These are phyloP conservation scores for Penicillium verhagenii DNA, from an alignment of 495 filamentous ascomycete species.

Conservation along the genomic window DNA sequence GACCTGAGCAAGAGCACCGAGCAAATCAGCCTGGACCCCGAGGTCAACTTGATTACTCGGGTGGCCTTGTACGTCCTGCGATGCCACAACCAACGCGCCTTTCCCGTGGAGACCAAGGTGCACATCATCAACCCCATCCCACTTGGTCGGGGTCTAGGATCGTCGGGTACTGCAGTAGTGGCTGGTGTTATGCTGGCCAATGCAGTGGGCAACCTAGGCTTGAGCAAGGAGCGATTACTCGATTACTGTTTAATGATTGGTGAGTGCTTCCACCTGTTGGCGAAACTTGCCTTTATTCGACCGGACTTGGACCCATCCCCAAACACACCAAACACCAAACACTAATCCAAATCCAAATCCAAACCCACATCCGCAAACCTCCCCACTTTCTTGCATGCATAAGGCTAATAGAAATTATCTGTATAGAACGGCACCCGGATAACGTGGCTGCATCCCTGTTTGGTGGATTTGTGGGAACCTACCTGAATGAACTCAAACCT, in stretches of 20 bases:
- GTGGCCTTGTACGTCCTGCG: constrained; percentile 89
- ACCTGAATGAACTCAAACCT: constrained; percentile 83
- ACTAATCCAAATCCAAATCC: not conserved
- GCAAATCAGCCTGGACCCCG: constrained; percentile 72
- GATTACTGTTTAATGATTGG: constrained; percentile 96
- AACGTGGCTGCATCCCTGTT: constrained; percentile 94
- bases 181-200: constrained; percentile 90
- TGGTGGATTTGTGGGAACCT: constrained; percentile 95
- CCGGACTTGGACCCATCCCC: not conserved
- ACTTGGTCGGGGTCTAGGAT: constrained; percentile 83
- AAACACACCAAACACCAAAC: not conserved
- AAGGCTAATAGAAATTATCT: constrained; percentile 15
- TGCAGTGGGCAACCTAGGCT: constrained; percentile 75
- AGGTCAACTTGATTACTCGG: constrained; percentile 85
- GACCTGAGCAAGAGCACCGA: constrained; percentile 71
- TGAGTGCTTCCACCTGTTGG: constrained; percentile 24
- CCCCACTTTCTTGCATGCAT: constrained; percentile 5
- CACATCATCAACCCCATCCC: constrained; percentile 94
- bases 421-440: constrained; percentile 84
- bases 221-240: constrained; percentile 79
- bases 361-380: too few relatives aligned
- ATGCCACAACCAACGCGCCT: constrained; percentile 79
- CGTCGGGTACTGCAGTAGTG: constrained; percentile 90
- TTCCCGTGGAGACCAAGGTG: constrained; percentile 82
- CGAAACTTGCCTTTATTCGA: not conserved